Evolutionary conservation across 768 basidiomycete genomes (phyloP).

Genomic region (Chalciporus piperatus): DNA sequence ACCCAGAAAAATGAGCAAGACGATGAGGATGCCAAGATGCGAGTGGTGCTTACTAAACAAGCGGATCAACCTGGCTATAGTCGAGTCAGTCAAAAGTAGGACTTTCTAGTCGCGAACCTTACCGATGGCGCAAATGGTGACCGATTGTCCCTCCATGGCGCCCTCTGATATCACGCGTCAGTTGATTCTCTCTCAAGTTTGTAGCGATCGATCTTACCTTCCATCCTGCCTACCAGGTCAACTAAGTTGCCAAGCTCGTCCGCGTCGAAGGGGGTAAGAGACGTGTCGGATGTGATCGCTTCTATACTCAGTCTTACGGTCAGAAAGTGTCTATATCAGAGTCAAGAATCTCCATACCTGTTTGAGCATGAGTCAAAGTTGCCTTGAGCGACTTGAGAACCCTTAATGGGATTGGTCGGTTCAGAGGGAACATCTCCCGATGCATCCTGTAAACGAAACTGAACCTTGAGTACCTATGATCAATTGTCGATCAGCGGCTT

Average conservation of each 20-base stretch:
- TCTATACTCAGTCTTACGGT: background rate
- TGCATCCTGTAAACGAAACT: background rate
- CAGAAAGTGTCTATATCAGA: no score
- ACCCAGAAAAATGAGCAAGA: background rate
- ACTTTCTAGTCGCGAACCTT: background rate
- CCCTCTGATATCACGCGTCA: background rate
- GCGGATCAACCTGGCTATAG: constrained; percentile 7
- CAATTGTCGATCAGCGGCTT: no score
- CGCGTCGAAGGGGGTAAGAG: constrained; percentile 5
- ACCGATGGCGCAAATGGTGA: background rate
- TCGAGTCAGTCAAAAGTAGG: background rate
- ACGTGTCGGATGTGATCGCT: background rate
- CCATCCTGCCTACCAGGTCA: background rate
- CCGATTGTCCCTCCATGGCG: background rate
- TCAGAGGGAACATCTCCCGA: background rate
- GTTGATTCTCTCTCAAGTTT: background rate
- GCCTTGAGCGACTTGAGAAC: background rate
- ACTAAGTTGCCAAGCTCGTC: constrained; percentile 3
- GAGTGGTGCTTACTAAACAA: constrained; percentile 1
- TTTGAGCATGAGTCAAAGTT: background rate
- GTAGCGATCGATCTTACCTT: background rate
- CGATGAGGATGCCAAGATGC: background rate
- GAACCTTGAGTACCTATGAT: background rate
- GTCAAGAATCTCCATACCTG: background rate
- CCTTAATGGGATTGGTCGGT: background rate